Conservation (phyloP, 495 filamentous ascomycete genomes). For the Schizothecium vesticola region DNA sequence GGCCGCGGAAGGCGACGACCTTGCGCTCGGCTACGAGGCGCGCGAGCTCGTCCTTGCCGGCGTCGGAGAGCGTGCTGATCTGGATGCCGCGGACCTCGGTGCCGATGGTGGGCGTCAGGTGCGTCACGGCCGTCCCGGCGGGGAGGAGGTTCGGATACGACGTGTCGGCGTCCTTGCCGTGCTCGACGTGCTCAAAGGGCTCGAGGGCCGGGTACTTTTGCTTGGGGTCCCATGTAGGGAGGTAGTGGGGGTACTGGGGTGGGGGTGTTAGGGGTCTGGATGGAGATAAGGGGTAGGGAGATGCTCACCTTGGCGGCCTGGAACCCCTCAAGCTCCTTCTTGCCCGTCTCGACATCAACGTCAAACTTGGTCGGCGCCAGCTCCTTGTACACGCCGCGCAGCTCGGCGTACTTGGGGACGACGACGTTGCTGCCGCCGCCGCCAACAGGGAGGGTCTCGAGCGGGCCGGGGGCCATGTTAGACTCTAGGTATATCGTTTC, state of each 20-base stretch:
- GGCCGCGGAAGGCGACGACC: constrained; percentile 73
- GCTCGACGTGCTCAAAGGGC: constrained; percentile 66
- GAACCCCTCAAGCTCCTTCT: constrained; percentile 35
- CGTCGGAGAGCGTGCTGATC: constrained; percentile 58
- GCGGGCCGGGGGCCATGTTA: constrained; percentile 28
- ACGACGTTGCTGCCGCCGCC: constrained; percentile 13
- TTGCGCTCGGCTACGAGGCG: constrained; percentile 73
- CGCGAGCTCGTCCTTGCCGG: constrained; percentile 76
- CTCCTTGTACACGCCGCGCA: constrained; percentile 58
- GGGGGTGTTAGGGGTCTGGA: constrained; percentile 29
- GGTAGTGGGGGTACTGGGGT: constrained; percentile 63
- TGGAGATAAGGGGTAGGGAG: not conserved
- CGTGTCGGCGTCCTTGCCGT: constrained; percentile 65
- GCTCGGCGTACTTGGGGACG: constrained; percentile 32
- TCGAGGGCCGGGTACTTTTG: constrained; percentile 60
- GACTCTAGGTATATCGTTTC: not conserved
- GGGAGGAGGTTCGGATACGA: constrained; percentile 62
- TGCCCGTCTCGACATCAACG: constrained; percentile 39
- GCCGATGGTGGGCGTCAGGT: constrained; percentile 70
- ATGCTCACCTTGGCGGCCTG: constrained; percentile 37
- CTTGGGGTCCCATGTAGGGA: constrained; percentile 63
- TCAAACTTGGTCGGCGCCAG: constrained; percentile 49
- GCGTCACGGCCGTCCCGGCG: constrained; percentile 40
- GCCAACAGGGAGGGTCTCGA: constrained; percentile 31
- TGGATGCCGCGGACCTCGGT: constrained; percentile 73